These are phyloP conservation scores for Ophiostoma ips DNA, from an alignment of 2,329 filamentous ascomycete species.

Conservation along the genomic window DNA sequence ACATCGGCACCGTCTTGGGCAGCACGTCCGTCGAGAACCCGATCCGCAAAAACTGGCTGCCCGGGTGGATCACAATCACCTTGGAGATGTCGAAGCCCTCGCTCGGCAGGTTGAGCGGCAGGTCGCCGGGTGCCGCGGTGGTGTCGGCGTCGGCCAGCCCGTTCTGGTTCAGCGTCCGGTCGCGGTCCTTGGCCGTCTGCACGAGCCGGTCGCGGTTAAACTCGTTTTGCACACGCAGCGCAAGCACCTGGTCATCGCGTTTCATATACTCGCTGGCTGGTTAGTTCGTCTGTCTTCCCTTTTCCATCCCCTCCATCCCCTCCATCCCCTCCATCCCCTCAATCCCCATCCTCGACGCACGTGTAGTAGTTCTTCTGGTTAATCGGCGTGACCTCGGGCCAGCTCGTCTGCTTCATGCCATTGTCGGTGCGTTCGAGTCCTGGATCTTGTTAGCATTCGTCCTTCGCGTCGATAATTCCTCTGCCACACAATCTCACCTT, in stretches of 20 bases:
- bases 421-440: slow-evolving; percentile 95
- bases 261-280: slow-evolving; percentile 79
- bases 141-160: slow-evolving; percentile 48
- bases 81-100: slow-evolving; percentile 66
- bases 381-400: slow-evolving; percentile 85
- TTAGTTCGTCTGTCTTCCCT: no score
- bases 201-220: slow-evolving; percentile 72
- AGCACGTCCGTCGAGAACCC: slow-evolving; percentile 92
- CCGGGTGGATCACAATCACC: slow-evolving; percentile 87
- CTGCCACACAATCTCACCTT: slow-evolving; percentile 38
- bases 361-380: slow-evolving; percentile 99
- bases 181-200: slow-evolving; percentile 71
- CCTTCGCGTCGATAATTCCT: no score
- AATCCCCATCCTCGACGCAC: slow-evolving; percentile 34
- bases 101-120: slow-evolving; percentile 32
- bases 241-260: slow-evolving; percentile 89
- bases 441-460: no score
- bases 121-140: slow-evolving; percentile 41
- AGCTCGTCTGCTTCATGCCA: slow-evolving; percentile 88
- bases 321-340: not conserved
- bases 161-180: slow-evolving; percentile 70
- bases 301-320: not conserved
- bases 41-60: slow-evolving; percentile 88
- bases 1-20: slow-evolving; percentile 88
- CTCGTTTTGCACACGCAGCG: slow-evolving; percentile 76